Conservation (phyloP, 441 rosid genomes). For the Arabidopsis hybrid region DNA sequence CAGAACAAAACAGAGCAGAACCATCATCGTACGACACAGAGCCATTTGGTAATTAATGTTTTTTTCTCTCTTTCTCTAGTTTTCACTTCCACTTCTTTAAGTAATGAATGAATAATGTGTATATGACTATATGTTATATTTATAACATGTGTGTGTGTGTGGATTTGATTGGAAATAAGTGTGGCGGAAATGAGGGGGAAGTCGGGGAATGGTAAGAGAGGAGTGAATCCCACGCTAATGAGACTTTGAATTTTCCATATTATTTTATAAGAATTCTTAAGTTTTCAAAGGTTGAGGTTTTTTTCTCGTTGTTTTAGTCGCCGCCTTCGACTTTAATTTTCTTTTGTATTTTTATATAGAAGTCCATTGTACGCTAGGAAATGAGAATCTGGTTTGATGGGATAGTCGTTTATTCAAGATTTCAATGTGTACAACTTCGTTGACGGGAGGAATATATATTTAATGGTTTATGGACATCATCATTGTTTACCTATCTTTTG, state of each 20-base stretch:
- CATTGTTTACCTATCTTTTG: constrained; percentile 7
- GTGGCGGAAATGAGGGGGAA: constrained; percentile 51
- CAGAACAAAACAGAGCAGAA: constrained; percentile 40
- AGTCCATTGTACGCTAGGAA: constrained; percentile 1
- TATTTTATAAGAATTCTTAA: constrained; percentile 19
- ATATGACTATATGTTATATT: background rate
- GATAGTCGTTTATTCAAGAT: constrained; percentile 12
- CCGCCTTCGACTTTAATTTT: constrained; percentile 50
- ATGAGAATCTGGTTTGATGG: constrained; percentile 35
- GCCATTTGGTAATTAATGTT: constrained; percentile 22
- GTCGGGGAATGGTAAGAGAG: constrained; percentile 31
- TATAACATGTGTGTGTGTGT: constrained; percentile 34
- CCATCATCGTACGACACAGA: constrained; percentile 35
- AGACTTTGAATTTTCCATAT: constrained; percentile 41
- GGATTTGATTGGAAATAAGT: constrained; percentile 31
- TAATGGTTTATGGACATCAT: constrained; percentile 11
- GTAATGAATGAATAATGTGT: constrained; percentile 13
- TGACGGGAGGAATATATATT: constrained; percentile 16
- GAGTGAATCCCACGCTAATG: constrained; percentile 61
- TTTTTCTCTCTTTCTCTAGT: background rate
- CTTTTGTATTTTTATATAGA: background rate
- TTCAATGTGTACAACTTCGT: constrained; percentile 16
- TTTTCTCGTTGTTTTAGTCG: constrained; percentile 39
- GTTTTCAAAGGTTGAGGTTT: constrained; percentile 48
- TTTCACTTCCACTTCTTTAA: background rate